Evolutionary conservation across 352 stramenopile species (phyloP).

Genomic region (Pythium volutum): DNA sequence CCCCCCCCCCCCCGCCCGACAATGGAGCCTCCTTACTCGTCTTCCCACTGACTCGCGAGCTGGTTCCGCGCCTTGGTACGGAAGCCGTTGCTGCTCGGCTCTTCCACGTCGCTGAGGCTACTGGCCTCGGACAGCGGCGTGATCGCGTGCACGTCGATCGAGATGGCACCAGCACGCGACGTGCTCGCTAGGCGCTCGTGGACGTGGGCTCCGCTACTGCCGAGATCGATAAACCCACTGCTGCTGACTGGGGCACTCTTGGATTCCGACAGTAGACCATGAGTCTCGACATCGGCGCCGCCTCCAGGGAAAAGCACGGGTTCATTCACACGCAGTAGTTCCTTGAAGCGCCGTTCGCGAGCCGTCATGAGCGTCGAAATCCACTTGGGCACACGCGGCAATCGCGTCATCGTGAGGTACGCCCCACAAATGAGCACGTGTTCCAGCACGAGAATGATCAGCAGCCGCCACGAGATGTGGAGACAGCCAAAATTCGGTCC

Average conservation of each 20-base stretch:
- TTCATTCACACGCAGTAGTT: constrained; percentile 29
- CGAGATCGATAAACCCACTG: constrained; percentile 25
- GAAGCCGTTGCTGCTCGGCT: constrained; percentile 31
- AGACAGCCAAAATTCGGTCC: constrained; percentile 37
- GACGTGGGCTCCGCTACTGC: constrained; percentile 3
- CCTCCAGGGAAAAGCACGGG: constrained; percentile 20
- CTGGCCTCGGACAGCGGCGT: constrained; percentile 26
- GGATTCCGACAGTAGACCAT: constrained; percentile 8
- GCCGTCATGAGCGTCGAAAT: constrained; percentile 32
- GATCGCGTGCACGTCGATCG: constrained; percentile 28
- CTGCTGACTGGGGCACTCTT: not conserved
- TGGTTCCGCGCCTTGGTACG: constrained; percentile 26
- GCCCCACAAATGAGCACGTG: constrained; percentile 30
- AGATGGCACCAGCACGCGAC: constrained; percentile 11
- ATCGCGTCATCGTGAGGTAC: constrained; percentile 31
- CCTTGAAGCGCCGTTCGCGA: constrained; percentile 35
- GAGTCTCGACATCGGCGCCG: constrained; percentile 1
- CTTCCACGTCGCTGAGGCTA: constrained; percentile 28
- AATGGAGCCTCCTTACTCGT: constrained; percentile 8
- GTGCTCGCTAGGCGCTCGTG: constrained; percentile 13
- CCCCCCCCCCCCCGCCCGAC: not conserved
- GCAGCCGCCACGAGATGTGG: constrained; percentile 31
- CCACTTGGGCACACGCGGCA: constrained; percentile 26
- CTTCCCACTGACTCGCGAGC: constrained; percentile 28
- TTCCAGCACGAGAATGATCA: constrained; percentile 31